Evolutionary conservation across 73 alveolate species (phyloP).

Genomic region (Paramecium sexaurelia): DNA sequence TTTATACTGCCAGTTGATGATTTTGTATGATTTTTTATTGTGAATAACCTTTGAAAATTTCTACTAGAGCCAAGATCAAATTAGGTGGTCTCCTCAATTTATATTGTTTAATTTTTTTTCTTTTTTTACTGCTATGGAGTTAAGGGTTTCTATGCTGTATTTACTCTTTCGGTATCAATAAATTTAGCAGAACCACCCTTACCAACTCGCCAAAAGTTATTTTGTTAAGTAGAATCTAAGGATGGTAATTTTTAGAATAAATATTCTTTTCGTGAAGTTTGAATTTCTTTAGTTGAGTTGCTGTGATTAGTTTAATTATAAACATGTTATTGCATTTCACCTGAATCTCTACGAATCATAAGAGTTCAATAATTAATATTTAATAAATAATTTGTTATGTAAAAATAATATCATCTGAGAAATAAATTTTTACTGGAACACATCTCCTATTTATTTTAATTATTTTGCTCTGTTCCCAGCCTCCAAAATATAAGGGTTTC

Average conservation of each 20-base stretch:
- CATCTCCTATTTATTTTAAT: not conserved
- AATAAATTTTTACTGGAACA: conserved; percentile 13
- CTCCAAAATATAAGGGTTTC: conserved; percentile 99
- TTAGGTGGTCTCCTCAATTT: not conserved
- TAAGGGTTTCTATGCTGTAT: not conserved
- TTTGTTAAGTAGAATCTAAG: not conserved
- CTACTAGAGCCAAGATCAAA: conserved; percentile 27
- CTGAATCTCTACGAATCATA: conserved; percentile 13
- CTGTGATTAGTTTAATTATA: not conserved
- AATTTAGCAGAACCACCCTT: not conserved
- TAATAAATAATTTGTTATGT: not conserved
- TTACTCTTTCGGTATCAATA: not conserved
- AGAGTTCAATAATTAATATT: not conserved
- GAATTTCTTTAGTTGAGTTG: not conserved
- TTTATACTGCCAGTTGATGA: not conserved
- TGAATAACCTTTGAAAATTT: not conserved
- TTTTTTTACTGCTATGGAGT: not conserved
- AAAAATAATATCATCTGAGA: not conserved
- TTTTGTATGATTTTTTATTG: not conserved
- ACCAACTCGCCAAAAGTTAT: not conserved
- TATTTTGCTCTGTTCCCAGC: not conserved
- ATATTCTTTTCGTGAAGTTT: not conserved
- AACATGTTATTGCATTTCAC: not conserved
- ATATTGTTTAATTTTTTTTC: not conserved
- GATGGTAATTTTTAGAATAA: conserved; percentile 16